Percentiles rank a stretch among this genome's conserved stretches.
These are phyloP conservation scores for Ascochyta lentis DNA, from an alignment of 2,329 filamentous ascomycete genomes.

Conservation along the genomic window DNA sequence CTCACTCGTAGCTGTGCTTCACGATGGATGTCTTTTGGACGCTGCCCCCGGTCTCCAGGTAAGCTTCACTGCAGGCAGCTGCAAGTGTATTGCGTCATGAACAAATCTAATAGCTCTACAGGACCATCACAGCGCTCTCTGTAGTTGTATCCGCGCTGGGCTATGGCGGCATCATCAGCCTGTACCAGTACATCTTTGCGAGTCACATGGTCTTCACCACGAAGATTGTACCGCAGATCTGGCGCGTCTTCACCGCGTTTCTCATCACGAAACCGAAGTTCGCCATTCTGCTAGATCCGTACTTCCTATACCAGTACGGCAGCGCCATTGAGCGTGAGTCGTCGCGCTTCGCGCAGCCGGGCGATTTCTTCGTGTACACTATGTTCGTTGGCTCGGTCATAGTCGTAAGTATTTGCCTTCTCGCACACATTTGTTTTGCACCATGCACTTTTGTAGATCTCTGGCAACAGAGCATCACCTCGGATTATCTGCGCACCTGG, in stretches of 20 bases:
- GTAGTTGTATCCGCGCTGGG: slow-evolving; percentile 68
- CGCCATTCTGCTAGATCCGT: slow-evolving; percentile 73
- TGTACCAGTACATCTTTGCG: slow-evolving; percentile 62
- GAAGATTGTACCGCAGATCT: slow-evolving; percentile 61
- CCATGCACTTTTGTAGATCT: slow-evolving; percentile 24
- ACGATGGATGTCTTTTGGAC: slow-evolving; percentile 69
- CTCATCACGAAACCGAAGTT: slow-evolving; percentile 63
- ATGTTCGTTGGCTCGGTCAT: slow-evolving; percentile 75
- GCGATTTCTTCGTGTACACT: slow-evolving; percentile 82
- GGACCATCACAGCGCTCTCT: slow-evolving; percentile 71
- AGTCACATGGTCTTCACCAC: slow-evolving; percentile 62
- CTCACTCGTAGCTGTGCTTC: slow-evolving; percentile 26
- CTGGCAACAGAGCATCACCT: slow-evolving; percentile 54
- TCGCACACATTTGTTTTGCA: slow-evolving; percentile 23
- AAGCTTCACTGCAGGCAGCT: slow-evolving; percentile 34
- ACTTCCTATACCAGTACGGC: slow-evolving; percentile 80
- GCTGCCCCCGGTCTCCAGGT: slow-evolving; percentile 72
- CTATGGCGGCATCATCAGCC: slow-evolving; percentile 63
- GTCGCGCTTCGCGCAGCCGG: slow-evolving; percentile 74
- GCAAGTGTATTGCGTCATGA: not conserved
- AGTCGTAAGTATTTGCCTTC: slow-evolving; percentile 70
- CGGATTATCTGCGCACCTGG: slow-evolving; percentile 65
- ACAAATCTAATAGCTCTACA: slow-evolving; percentile 59
- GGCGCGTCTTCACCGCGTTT: slow-evolving; percentile 66
- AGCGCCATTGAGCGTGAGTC: slow-evolving; percentile 75